These are phyloP conservation scores for Penicillium bovifimosum DNA, from an alignment of 495 filamentous ascomycete genomes.

Conservation along the genomic window DNA sequence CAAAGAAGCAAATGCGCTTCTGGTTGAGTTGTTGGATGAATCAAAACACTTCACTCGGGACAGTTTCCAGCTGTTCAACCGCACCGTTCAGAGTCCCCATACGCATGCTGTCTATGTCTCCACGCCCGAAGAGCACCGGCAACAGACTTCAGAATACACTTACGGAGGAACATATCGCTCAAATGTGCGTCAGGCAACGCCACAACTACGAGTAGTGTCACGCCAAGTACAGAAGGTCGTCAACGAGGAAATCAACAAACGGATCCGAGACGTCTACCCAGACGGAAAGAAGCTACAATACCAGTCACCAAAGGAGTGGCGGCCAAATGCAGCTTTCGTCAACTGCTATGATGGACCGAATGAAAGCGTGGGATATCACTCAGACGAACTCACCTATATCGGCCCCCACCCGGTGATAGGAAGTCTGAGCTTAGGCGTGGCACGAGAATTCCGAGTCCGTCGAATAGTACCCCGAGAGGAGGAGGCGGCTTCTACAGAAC, in stretches of 20 bases:
- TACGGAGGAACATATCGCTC: slow-evolving; percentile 72
- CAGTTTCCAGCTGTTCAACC: slow-evolving; percentile 81
- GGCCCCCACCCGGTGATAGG: slow-evolving; percentile 85
- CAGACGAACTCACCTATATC: slow-evolving; percentile 88
- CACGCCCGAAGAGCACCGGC: slow-evolving; percentile 49
- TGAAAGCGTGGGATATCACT: slow-evolving; percentile 85
- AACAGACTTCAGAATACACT: slow-evolving; percentile 71
- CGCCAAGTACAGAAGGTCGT: slow-evolving; percentile 63
- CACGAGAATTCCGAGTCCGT: slow-evolving; percentile 84
- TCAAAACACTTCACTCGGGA: slow-evolving; percentile 65
- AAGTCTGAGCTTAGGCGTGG: slow-evolving; percentile 81
- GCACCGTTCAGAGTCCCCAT: slow-evolving; percentile 75
- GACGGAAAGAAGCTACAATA: slow-evolving; percentile 67
- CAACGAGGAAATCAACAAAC: slow-evolving; percentile 62
- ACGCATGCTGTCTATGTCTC: slow-evolving; percentile 77
- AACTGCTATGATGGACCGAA: slow-evolving; percentile 82
- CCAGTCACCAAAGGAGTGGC: slow-evolving; percentile 69
- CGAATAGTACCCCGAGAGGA: slow-evolving; percentile 58
- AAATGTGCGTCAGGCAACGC: slow-evolving; percentile 70
- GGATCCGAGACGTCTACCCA: slow-evolving; percentile 58
- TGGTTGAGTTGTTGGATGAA: slow-evolving; percentile 72
- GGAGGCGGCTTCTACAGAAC: slow-evolving; percentile 15
- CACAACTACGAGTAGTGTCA: slow-evolving; percentile 62
- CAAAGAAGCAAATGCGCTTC: slow-evolving; percentile 63
- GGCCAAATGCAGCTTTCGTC: slow-evolving; percentile 83